Evolutionary conservation across 2,329 filamentous ascomycete genomes (phyloP).

Genomic region (Alternaria sp.): DNA sequence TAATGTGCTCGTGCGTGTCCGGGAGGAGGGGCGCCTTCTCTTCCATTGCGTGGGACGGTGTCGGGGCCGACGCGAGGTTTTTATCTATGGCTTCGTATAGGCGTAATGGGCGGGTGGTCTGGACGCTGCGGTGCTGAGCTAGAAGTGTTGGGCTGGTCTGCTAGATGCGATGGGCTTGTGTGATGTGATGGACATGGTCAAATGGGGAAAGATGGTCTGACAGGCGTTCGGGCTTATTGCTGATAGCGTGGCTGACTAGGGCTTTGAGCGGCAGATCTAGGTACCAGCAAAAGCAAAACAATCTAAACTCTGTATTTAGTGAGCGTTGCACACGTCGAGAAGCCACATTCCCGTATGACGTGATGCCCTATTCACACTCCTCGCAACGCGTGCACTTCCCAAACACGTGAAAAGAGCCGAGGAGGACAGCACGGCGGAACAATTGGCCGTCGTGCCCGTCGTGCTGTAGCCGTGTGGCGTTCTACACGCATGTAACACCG

Average conservation of each 20-base stretch:
- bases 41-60: conserved; percentile 32
- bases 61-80: conserved; percentile 1
- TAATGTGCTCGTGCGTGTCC: conserved; percentile 22
- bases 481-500: conserved; percentile 18
- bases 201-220: conserved; percentile 21
- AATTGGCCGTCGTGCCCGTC: conserved; percentile 10
- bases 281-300: neutral
- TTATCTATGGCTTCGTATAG: conserved; percentile 2
- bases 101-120: neutral
- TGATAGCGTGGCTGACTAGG: conserved; percentile 20
- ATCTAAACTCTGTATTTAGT: neutral
- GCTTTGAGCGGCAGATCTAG: neutral
- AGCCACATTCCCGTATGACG: neutral
- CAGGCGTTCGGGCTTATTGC: conserved; percentile 14
- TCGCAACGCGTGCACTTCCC: neutral
- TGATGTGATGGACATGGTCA: conserved; percentile 8
- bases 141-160: conserved; percentile 12
- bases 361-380: neutral
- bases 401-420: conserved; percentile 1
- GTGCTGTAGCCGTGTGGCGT: conserved; percentile 14
- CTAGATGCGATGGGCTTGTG: neutral
- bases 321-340: neutral
- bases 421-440: conserved; percentile 12
- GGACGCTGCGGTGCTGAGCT: neutral
- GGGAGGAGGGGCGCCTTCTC: conserved; percentile 44